A percentile compares a stretch with the other conserved stretches of the same genome.
Evolutionary conservation across 495 filamentous ascomycete species (phyloP).

Genomic region (Aspergillus heteromorphus): DNA sequence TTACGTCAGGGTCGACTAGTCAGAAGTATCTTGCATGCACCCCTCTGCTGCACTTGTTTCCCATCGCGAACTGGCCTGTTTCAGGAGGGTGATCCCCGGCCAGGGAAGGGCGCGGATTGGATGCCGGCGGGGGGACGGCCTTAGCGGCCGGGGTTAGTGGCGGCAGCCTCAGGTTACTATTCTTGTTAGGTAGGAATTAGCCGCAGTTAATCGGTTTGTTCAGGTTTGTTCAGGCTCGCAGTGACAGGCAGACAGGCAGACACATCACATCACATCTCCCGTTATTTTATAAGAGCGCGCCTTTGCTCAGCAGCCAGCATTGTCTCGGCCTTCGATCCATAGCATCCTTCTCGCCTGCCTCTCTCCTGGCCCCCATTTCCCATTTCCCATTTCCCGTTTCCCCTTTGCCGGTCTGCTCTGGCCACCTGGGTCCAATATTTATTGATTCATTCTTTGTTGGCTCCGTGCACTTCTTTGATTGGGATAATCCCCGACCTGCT

Average conservation of each 20-base stretch:
- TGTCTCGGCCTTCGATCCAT: neutral
- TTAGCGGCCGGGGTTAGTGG: constrained; percentile 9
- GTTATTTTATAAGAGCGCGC: neutral
- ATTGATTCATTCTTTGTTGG: too few species aligned
- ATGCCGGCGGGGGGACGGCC: neutral
- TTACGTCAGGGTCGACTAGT: neutral
- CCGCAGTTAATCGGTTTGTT: too few species aligned
- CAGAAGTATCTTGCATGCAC: too few species aligned
- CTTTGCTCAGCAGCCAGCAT: neutral
- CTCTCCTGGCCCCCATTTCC: too few species aligned
- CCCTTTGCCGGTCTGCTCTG: too few species aligned
- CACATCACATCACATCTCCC: neutral
- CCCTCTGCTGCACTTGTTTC: too few species aligned
- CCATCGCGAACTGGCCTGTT: neutral
- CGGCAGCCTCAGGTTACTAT: constrained; percentile 2
- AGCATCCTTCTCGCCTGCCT: neutral
- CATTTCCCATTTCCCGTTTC: too few species aligned
- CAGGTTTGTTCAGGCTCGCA: neutral
- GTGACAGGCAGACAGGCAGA: neutral
- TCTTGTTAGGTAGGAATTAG: neutral
- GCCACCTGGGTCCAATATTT: too few species aligned
- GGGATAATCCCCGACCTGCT: neutral
- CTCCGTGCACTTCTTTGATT: neutral
- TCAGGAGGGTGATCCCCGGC: neutral
- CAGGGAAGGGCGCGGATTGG: neutral